A percentile compares a stretch with the other conserved stretches of the same genome.
Conservation (phyloP, 352 stramenopile species). For the Globisporangium heterothallicum region DNA sequence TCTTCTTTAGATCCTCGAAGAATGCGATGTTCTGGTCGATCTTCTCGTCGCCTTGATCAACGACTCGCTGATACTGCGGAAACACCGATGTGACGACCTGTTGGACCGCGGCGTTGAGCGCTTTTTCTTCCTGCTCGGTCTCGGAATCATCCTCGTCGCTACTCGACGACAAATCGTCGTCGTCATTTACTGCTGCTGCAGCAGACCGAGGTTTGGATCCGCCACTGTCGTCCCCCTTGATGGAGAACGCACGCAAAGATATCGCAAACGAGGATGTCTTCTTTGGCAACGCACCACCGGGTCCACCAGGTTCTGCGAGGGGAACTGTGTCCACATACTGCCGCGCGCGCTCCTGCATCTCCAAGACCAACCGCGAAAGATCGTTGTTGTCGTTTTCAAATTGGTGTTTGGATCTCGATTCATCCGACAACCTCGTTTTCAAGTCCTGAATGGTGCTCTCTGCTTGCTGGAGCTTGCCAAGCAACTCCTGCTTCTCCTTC, state of each 20-base stretch:
- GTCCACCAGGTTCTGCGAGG: not conserved
- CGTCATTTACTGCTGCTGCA: too few species aligned
- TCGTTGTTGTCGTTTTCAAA: slow-evolving; percentile 57
- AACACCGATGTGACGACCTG: slow-evolving; percentile 50
- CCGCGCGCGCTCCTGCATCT: slow-evolving; percentile 38
- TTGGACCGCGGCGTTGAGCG: slow-evolving; percentile 42
- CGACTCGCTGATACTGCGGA: slow-evolving; percentile 17
- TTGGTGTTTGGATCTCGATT: slow-evolving; percentile 20
- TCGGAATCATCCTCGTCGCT: slow-evolving; percentile 39
- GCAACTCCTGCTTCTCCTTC: slow-evolving; percentile 40
- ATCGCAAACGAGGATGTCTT: slow-evolving; percentile 34
- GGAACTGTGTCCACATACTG: slow-evolving; percentile 12
- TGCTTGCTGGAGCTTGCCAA: slow-evolving; percentile 28
- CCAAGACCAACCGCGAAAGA: slow-evolving; percentile 36
- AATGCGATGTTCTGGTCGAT: slow-evolving; percentile 41
- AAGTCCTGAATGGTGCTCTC: slow-evolving; percentile 27
- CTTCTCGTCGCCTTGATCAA: slow-evolving; percentile 28
- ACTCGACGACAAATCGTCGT: slow-evolving; percentile 48
- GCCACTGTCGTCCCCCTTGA: slow-evolving; percentile 1
- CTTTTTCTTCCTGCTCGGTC: slow-evolving; percentile 34
- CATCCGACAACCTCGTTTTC: slow-evolving; percentile 17
- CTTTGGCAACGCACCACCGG: slow-evolving; percentile 9
- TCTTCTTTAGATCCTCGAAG: slow-evolving; percentile 39
- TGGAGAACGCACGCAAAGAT: slow-evolving; percentile 24
- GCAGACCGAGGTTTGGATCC: not conserved